Base-by-base conservation (phyloP, 257 asterid genomes). In the Osmanthus fragrans region DNA sequence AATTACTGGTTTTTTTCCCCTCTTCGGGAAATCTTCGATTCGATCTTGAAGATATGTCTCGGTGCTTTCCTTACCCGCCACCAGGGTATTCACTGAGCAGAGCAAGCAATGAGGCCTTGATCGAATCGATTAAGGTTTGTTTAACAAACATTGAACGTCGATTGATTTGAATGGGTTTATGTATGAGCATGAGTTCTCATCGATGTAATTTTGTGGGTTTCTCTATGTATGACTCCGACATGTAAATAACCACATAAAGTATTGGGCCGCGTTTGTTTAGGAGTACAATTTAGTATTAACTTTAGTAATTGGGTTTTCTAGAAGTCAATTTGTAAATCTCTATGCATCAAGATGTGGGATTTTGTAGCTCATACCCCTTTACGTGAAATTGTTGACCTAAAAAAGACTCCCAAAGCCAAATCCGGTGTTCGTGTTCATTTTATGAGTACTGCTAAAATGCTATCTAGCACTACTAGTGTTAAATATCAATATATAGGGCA, bases 81-180 rank as follows among this genome's bases (percentile, higher is more conserved):
- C 94, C 96, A 70, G 97, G 94, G 82, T 93, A 86, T 84, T 65
- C 91, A 74, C 79, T 82, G 87, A 84, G 82, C 82, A 78, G 82
- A 80, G 85, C 87, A 84, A 75, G 82, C 81, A 83, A 88, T 10
- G 93, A 85, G 73, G 91, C 96, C 92, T 93, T 93, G 98, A 93
- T 93, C 93, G 96, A 90, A 83, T 91, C 93, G 94, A 91, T 91
- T 93, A 91, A 91, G 98, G 97, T 93, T 91, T 86, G 98, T 91
- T 87, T 86, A 81, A 79, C 79, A 42, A 87, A 86, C 33, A 25
- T n/a, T 63, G 87, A 83, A 85, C 81, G 84, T 86, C 78, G 89
- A 84, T 91, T 86, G 76, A 79, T 84, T 84, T 76, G 65, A 78
- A 51, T 34, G 49, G 82, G 80, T 30, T 80, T 82, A 70, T 76